A percentile compares a stretch with the other conserved stretches of the same genome.
Evolutionary conservation across 176 grass and related monocot genomes (phyloP).

Genomic region (Eragrostis curvula): DNA sequence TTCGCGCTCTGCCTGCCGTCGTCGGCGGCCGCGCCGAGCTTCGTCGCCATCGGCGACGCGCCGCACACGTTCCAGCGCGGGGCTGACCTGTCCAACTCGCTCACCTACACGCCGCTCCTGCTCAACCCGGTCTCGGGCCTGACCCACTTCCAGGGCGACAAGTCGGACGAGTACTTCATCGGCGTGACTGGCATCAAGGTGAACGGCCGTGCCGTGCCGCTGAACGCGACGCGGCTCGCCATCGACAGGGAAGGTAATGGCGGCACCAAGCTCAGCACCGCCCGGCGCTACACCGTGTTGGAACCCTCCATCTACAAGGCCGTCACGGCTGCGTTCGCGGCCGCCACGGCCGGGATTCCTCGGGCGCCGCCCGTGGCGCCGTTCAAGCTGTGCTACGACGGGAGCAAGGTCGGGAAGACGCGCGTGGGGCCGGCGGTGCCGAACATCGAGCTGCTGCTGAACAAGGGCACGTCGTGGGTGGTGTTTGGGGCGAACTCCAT

Average conservation of each 20-base stretch:
- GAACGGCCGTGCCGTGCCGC: constrained; percentile 49
- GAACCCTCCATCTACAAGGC: constrained; percentile 68
- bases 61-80: constrained; percentile 59
- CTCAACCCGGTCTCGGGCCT: constrained; percentile 61
- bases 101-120: constrained; percentile 69
- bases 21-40: constrained; percentile 6
- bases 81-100: constrained; percentile 48
- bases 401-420: constrained; percentile 48
- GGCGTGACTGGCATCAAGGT: constrained; percentile 61
- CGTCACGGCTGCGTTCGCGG: constrained; percentile 51
- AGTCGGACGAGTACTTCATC: constrained; percentile 80
- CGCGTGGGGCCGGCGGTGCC: constrained; percentile 62
- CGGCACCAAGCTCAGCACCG: too few relatives aligned
- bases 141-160: constrained; percentile 38
- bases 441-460: constrained; percentile 58
- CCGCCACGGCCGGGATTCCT: constrained; percentile 39
- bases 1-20: constrained; percentile 66
- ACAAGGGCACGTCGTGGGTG: constrained; percentile 45
- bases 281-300: constrained; percentile 60
- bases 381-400: constrained; percentile 70
- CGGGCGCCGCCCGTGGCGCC: constrained; percentile 44
- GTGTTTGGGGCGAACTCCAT: constrained; percentile 76
- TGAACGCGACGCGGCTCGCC: constrained; percentile 59
- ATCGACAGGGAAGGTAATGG: constrained; percentile 43
- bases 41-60: constrained; percentile 59